Conservation (phyloP, 2,329 filamentous ascomycete genomes). For the Shiraia bambusicola region DNA sequence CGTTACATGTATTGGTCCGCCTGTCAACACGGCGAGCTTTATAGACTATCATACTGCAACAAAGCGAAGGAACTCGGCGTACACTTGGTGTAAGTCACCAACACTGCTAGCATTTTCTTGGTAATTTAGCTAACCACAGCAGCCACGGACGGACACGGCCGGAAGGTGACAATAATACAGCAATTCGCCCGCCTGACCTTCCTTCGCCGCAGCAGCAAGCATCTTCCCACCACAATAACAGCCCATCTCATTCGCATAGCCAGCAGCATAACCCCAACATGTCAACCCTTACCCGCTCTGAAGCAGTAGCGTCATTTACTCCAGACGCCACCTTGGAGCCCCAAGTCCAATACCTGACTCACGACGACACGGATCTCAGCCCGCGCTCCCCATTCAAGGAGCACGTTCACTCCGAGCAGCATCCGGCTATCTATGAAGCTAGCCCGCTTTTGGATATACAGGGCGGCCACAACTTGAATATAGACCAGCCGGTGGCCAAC, state of each 20-base stretch:
- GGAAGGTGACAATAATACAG: slow-evolving; percentile 5
- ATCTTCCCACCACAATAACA: slow-evolving; percentile 15
- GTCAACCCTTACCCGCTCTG: slow-evolving; percentile 24
- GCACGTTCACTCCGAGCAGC: neutral
- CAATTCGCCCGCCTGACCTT: slow-evolving; percentile 3
- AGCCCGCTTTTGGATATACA: slow-evolving; percentile 15
- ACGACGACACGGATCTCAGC: slow-evolving; percentile 15
- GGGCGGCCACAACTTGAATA: slow-evolving; percentile 21
- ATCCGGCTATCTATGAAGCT: slow-evolving; percentile 3
- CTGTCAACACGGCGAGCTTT: slow-evolving; percentile 38
- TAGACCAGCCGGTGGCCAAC: slow-evolving; percentile 22
- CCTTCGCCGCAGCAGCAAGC: slow-evolving; percentile 9
- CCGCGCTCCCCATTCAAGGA: slow-evolving; percentile 25
- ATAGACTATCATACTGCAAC: slow-evolving; percentile 35
- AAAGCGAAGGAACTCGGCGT: slow-evolving; percentile 24
- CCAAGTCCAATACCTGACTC: slow-evolving; percentile 1
- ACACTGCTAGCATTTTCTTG: neutral
- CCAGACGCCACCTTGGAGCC: slow-evolving; percentile 5
- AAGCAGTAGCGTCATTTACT: slow-evolving; percentile 8
- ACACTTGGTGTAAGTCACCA: slow-evolving; percentile 17
- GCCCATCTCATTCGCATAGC: slow-evolving; percentile 17
- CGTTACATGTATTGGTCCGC: slow-evolving; percentile 34
- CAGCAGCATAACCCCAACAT: slow-evolving; percentile 25
- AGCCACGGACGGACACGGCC: slow-evolving; percentile 23
- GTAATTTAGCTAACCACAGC: slow-evolving; percentile 5